A percentile compares a stretch with the other conserved stretches of the same genome.
Conservation (phyloP, 2,329 filamentous ascomycete species). For the Diaporthe capsici region DNA sequence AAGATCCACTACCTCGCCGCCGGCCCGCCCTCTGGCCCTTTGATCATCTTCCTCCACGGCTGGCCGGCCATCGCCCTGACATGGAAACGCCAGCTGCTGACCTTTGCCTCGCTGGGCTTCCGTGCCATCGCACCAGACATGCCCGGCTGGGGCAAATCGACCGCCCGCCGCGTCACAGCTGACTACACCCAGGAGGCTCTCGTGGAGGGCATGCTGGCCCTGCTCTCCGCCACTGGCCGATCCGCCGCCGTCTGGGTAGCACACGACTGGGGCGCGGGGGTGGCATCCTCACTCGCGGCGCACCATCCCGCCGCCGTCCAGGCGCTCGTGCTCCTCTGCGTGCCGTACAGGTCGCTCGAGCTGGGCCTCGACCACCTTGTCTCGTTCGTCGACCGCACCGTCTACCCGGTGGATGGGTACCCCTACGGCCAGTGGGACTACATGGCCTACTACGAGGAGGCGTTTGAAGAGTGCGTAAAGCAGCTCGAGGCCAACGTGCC, state of each 20-base stretch:
- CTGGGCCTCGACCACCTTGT: conserved; percentile 20
- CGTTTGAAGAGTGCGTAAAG: conserved; percentile 12
- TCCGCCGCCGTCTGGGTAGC: conserved; percentile 25
- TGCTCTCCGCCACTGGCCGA: conserved; percentile 25
- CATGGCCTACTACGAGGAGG: conserved; percentile 30
- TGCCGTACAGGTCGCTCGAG: conserved; percentile 28
- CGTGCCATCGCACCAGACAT: conserved; percentile 31
- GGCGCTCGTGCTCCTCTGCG: conserved; percentile 14
- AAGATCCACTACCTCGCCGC: conserved; percentile 30
- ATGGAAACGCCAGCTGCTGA: conserved; percentile 21
- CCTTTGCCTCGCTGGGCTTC: conserved; percentile 29
- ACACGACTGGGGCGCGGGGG: conserved; percentile 29
- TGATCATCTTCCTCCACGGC: conserved; percentile 33
- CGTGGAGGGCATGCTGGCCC: conserved; percentile 31
- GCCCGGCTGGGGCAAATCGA: conserved; percentile 25
- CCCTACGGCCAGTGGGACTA: conserved; percentile 29
- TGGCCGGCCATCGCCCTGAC: conserved; percentile 32
- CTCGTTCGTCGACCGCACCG: conserved; percentile 23
- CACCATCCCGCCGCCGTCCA: conserved; percentile 4
- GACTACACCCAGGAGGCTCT: conserved; percentile 27
- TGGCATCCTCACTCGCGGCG: conserved; percentile 19
- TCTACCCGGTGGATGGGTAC: conserved; percentile 28
- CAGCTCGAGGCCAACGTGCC: not conserved
- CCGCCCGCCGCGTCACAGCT: not conserved
- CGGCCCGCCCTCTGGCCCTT: conserved; percentile 1